A percentile compares a stretch with the other conserved stretches of the same genome.
Evolutionary conservation across 257 asterid genomes (phyloP).

Genomic region (Phtheirospermum japonicum): DNA sequence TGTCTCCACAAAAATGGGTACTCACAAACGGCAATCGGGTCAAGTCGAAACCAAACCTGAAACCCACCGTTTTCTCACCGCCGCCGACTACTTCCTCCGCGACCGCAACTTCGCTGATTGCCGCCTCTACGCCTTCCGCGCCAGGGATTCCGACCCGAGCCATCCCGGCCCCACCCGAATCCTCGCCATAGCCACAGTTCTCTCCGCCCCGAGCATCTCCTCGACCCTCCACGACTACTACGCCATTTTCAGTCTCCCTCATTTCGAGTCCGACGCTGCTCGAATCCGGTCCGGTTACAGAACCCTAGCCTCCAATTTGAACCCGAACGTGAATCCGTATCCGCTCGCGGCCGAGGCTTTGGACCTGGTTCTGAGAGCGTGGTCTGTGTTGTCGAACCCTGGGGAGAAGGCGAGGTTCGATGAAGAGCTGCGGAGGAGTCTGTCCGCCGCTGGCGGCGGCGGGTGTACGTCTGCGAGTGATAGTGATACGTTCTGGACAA

Average conservation of each 20-base stretch:
- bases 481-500: constrained; percentile 57
- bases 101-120: constrained; percentile 39
- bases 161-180: constrained; percentile 37
- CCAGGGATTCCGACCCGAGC: constrained; percentile 38
- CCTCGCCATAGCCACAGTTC: constrained; percentile 43
- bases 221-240: constrained; percentile 39
- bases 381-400: constrained; percentile 48
- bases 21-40: constrained; percentile 18
- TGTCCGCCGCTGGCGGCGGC: background rate
- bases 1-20: constrained; percentile 21
- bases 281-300: constrained; percentile 30
- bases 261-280: constrained; percentile 33
- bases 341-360: constrained; percentile 46
- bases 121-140: constrained; percentile 40
- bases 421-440: constrained; percentile 26
- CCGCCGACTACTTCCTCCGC: constrained; percentile 37
- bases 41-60: constrained; percentile 18
- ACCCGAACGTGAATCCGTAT: constrained; percentile 41
- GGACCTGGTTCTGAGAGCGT: constrained; percentile 36
- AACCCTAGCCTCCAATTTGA: constrained; percentile 30
- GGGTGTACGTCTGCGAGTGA: constrained; percentile 2
- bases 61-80: constrained; percentile 26
- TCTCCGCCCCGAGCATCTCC: constrained; percentile 35
- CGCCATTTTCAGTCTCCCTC: constrained; percentile 44
- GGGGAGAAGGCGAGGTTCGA: constrained; percentile 37